These are phyloP conservation scores for Saturnispora kantuleensis DNA, from an alignment of 805 yeast species.

Conservation along the genomic window DNA sequence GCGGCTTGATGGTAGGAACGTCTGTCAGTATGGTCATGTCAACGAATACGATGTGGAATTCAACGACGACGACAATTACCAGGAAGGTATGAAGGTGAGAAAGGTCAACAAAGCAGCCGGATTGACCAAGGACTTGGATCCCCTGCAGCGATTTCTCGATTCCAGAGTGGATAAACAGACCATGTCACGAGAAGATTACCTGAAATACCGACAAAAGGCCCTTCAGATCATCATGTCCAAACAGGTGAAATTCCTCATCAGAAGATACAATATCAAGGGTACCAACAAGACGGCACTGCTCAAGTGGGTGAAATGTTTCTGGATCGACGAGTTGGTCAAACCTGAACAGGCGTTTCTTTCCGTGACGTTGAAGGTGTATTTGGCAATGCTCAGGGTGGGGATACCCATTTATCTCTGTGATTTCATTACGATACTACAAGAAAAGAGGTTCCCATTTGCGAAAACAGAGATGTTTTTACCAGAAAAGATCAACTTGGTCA, in stretches of 20 bases:
- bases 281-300: conserved; percentile 7
- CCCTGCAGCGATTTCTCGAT: conserved; percentile 7
- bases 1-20: conserved; percentile 61
- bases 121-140: conserved; percentile 17
- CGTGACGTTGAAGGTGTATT: conserved; percentile 34
- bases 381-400: conserved; percentile 39
- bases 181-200: conserved; percentile 9
- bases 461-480: conserved; percentile 17
- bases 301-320: conserved; percentile 26
- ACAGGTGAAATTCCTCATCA: conserved; percentile 3
- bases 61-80: conserved; percentile 63
- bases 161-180: conserved; percentile 10
- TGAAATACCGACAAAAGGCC: conserved; percentile 14
- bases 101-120: conserved; percentile 42
- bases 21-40: conserved; percentile 89
- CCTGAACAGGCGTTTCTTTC: conserved; percentile 8
- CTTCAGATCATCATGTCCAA: conserved; percentile 24
- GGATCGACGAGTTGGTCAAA: conserved; percentile 12
- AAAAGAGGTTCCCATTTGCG: conserved; percentile 37
- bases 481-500: conserved; percentile 10
- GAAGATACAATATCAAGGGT: conserved; percentile 1
- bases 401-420: conserved; percentile 44
- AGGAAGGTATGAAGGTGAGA: conserved; percentile 37
- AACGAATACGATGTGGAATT: conserved; percentile 69
- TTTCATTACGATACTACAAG: conserved; percentile 31